Evolutionary conservation across 1,284 basidiomycete genomes (phyloP), one percentile per base, ranked within the genome.

Genomic region (Cryptococcus hybrid): DNA sequence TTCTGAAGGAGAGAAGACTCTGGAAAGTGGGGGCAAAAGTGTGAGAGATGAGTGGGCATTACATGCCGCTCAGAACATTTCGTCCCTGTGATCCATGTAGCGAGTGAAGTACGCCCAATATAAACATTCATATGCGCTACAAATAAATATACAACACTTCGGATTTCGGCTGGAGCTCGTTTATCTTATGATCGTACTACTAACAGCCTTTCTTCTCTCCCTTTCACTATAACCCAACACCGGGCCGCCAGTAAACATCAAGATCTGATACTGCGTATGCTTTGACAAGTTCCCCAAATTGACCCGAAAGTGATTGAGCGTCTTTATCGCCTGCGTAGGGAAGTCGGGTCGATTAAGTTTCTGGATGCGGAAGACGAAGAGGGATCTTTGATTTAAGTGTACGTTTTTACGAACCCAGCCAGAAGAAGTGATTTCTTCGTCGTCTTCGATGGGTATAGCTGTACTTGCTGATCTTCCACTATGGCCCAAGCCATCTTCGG

Each of bases 301-400:
- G 34, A 87, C 69, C 47, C 84, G 75, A 66, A 87, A 85, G 34
- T 75, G 58, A 43, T 79, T 80, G 51, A 86, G 68, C 3, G 83
- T 56, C 47, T 54, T 61, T 3, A 56, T 11, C 18, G 54, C 35
- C 35, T 49, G 44, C 18, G 47, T n/a, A 9, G 34, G 38, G 45
- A 8, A 30, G 36, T 48, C 49, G 51, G 43, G 45, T 47, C 45
- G 12, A 36, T n/a, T n/a, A 35, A 42, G 6, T 8, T 38, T 30
- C 30, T 38, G 34, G 48, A 36, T 35, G 43, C 5, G n/a, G n/a
- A n/a, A 18, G 51, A 24, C 7, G 18, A 8, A 9, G 37, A 30
- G 18, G 13, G 47, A 30, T 47, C 34, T 12, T 24, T 7, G 34
- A 13, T 9, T 38, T 54, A 39, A n/a, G 9, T 12, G 47, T 24